Conservation (phyloP, 2,329 filamentous ascomycete genomes). For the Calycina marina region DNA sequence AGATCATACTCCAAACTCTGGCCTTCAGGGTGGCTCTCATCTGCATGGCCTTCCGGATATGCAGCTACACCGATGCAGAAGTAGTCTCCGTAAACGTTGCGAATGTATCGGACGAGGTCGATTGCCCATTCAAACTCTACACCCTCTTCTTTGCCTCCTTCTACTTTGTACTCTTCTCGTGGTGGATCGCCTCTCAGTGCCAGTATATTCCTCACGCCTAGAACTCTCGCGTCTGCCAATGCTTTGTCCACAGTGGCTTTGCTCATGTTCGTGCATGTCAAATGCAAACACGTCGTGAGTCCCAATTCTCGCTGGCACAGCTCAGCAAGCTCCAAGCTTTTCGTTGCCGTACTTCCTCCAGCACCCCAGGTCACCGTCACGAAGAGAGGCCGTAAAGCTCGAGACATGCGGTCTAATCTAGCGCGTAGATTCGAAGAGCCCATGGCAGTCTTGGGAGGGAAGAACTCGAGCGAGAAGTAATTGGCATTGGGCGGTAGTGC, state of each 20-base stretch:
- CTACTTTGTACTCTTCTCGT: constrained; percentile 69
- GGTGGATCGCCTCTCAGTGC: constrained; percentile 87
- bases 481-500: constrained; percentile 65
- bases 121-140: constrained; percentile 79
- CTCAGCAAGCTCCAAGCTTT: constrained; percentile 88
- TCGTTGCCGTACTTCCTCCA: constrained; percentile 78
- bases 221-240: constrained; percentile 73
- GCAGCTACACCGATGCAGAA: constrained; percentile 92
- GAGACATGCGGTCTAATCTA: constrained; percentile 87
- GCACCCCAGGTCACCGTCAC: constrained; percentile 98
- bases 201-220: constrained; percentile 88
- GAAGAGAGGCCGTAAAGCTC: constrained; percentile 80
- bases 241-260: constrained; percentile 73
- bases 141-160: constrained; percentile 34
- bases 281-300: constrained; percentile 85
- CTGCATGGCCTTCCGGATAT: constrained; percentile 90
- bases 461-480: constrained; percentile 98
- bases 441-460: constrained; percentile 93
- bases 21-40: constrained; percentile 65
- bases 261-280: constrained; percentile 98
- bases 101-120: constrained; percentile 83
- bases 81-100: constrained; percentile 74
- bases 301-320: constrained; percentile 85
- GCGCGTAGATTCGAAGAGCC: constrained; percentile 88
- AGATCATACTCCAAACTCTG: constrained; percentile 66